Base-by-base conservation (phyloP, 2,329 filamentous ascomycete species). In the Colletotrichum acutatum region DNA sequence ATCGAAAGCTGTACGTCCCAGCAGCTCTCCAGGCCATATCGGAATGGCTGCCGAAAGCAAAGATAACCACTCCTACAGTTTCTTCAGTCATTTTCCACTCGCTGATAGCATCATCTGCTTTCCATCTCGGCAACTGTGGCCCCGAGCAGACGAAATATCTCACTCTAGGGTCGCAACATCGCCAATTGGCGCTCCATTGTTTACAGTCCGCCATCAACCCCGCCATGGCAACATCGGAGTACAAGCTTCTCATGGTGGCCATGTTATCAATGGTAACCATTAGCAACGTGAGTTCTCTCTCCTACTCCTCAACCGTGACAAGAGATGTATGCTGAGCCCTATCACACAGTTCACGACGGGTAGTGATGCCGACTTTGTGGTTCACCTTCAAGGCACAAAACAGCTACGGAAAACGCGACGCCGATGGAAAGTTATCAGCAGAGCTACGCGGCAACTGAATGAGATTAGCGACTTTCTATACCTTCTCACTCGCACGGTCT, bases 381-480 rank as follows among this genome's bases (percentile, higher is more conserved):
- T 68, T 42, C 66, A 68, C 6, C 11, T 68, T 8, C 57, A 54
- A 54, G 66, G 66, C 46, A 63, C 57, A 11, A 37, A 56, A n/a
- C 66, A 68, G 24, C 49, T 68, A 1, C 60, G 49, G 1, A 68
- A 68, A 22, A 58, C 30, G 1, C 66, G 66, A 3, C 19, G 49
- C 5, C 30, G 30, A 30, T 68, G 66, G 66, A 42, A 24, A 16
- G 28, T 54, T 4, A 46, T 56, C 4, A 54, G 57, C 24, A 24
- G 32, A 32, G 57, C 42, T 12, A 68, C 58, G 3, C 66, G 37
- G 16, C 66, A 68, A 19, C 58, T 68, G 1, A 63, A 68, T 9
- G 66, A 68, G 5, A 68, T 68, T 42, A 68, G 66, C 8, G 66
- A 68, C 26, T 68, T 68, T 2, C 49, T 68, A 4, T 32, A 28